These are phyloP conservation scores for Globisporangium abappressorium DNA, from an alignment of 352 stramenopile genomes.

Conservation along the genomic window DNA sequence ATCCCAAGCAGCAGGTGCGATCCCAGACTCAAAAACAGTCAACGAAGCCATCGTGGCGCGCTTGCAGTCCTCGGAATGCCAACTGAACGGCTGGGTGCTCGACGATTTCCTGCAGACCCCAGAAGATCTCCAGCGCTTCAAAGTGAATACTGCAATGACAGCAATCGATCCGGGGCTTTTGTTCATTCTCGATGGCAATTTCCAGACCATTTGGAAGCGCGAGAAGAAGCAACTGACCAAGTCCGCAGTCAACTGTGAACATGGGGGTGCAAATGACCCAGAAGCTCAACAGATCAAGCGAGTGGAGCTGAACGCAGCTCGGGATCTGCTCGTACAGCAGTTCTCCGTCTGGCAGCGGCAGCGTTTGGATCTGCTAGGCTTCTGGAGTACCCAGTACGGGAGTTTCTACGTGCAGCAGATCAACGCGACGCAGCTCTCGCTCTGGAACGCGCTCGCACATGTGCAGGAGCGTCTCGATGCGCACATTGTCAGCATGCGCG, in stretches of 20 bases:
- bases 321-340: slow-evolving; percentile 18
- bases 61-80: slow-evolving; percentile 57
- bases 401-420: slow-evolving; percentile 47
- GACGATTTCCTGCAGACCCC: slow-evolving; percentile 43
- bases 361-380: slow-evolving; percentile 43
- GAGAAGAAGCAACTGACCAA: not conserved
- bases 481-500: slow-evolving; percentile 16
- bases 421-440: slow-evolving; percentile 30
- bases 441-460: slow-evolving; percentile 42
- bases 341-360: slow-evolving; percentile 43
- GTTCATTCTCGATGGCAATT: slow-evolving; percentile 43
- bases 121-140: slow-evolving; percentile 30
- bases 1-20: slow-evolving; percentile 11
- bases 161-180: slow-evolving; percentile 44
- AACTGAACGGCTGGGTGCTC: slow-evolving; percentile 56
- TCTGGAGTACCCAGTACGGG: slow-evolving; percentile 46
- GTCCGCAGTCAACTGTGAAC: not conserved
- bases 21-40: slow-evolving; percentile 20
- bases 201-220: slow-evolving; percentile 28
- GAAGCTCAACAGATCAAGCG: not conserved
- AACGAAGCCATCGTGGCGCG: slow-evolving; percentile 41
- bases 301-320: slow-evolving; percentile 11
- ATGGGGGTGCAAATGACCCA: not conserved
- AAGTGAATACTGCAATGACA: slow-evolving; percentile 12
- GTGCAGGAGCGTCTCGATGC: slow-evolving; percentile 26